Conservation (phyloP, 2,329 filamentous ascomycete genomes). For the Camptophora hylomeconis region DNA sequence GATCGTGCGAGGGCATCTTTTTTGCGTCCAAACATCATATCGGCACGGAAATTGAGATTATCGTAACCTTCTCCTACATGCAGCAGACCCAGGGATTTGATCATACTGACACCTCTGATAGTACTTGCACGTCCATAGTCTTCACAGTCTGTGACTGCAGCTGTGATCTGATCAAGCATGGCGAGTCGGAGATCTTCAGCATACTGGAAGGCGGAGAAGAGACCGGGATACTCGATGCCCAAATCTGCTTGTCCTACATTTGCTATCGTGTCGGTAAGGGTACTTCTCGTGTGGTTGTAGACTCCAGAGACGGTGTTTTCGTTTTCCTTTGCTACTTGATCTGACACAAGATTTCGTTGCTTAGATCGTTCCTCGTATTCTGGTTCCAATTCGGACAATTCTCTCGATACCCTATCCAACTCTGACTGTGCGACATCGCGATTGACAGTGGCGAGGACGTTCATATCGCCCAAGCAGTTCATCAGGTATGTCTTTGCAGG, state of each 20-base stretch:
- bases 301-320: slow-evolving; percentile 76
- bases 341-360: slow-evolving; percentile 64
- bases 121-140: slow-evolving; percentile 70
- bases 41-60: slow-evolving; percentile 74
- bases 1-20: slow-evolving; percentile 70
- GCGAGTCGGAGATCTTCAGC: slow-evolving; percentile 85
- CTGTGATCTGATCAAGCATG: slow-evolving; percentile 78
- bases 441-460: slow-evolving; percentile 74
- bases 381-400: slow-evolving; percentile 72
- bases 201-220: slow-evolving; percentile 77
- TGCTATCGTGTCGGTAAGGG: slow-evolving; percentile 61
- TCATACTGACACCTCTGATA: slow-evolving; percentile 66
- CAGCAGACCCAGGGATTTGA: slow-evolving; percentile 75
- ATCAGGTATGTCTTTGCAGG: slow-evolving; percentile 90
- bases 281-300: slow-evolving; percentile 68
- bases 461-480: slow-evolving; percentile 80
- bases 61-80: slow-evolving; percentile 82
- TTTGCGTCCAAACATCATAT: slow-evolving; percentile 85
- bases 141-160: slow-evolving; percentile 67
- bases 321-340: slow-evolving; percentile 68
- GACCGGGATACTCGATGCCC: slow-evolving; percentile 72
- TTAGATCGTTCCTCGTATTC: slow-evolving; percentile 73
- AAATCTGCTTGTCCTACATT: slow-evolving; percentile 65
- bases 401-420: slow-evolving; percentile 65
- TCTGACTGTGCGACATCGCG: slow-evolving; percentile 75